These are phyloP conservation scores for Thielaviopsis ethacetica DNA, from an alignment of 2,329 filamentous ascomycete genomes.

Conservation along the genomic window DNA sequence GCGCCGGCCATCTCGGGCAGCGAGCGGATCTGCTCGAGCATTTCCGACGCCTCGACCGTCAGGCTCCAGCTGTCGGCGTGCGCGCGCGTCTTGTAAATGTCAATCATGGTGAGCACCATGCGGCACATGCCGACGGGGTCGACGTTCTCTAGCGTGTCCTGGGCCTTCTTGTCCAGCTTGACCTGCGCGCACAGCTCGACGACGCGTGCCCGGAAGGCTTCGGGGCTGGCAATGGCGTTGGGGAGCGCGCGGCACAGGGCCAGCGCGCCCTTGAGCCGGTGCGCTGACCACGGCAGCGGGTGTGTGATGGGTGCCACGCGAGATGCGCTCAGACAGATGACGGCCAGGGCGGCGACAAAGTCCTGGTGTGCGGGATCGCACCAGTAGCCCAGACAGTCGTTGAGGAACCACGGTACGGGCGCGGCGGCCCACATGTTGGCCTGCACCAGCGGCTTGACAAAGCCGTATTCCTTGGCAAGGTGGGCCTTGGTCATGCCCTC, in stretches of 20 bases:
- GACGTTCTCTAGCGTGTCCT: constrained; percentile 23
- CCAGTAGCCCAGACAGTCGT: constrained; percentile 12
- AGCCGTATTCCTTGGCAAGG: constrained; percentile 22
- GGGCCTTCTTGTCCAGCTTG: constrained; percentile 15
- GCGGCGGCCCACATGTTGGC: constrained; percentile 11
- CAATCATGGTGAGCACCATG: constrained; percentile 32
- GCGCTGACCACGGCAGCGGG: constrained; percentile 32
- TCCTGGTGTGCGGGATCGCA: constrained; percentile 7
- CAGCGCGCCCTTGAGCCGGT: constrained; percentile 34
- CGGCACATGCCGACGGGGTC: constrained; percentile 39
- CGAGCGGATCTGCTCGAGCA: constrained; percentile 31
- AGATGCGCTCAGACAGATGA: constrained; percentile 31
- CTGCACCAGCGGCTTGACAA: constrained; percentile 22
- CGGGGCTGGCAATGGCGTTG: constrained; percentile 28
- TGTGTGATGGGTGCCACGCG: constrained; percentile 33
- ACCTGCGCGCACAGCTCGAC: constrained; percentile 4
- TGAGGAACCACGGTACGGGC: constrained; percentile 11
- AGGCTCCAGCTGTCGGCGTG: constrained; percentile 31
- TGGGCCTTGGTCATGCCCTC: constrained; percentile 12
- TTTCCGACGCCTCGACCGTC: constrained; percentile 25
- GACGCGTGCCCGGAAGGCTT: constrained; percentile 6
- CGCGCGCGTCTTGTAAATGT: constrained; percentile 25
- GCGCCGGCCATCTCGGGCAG: constrained; percentile 3
- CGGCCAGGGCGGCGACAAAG: constrained; percentile 23
- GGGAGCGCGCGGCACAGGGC: constrained; percentile 35